These are phyloP conservation scores for Thamnidium elegans DNA, from an alignment of 192 early-diverging fungal species.

Conservation along the genomic window DNA sequence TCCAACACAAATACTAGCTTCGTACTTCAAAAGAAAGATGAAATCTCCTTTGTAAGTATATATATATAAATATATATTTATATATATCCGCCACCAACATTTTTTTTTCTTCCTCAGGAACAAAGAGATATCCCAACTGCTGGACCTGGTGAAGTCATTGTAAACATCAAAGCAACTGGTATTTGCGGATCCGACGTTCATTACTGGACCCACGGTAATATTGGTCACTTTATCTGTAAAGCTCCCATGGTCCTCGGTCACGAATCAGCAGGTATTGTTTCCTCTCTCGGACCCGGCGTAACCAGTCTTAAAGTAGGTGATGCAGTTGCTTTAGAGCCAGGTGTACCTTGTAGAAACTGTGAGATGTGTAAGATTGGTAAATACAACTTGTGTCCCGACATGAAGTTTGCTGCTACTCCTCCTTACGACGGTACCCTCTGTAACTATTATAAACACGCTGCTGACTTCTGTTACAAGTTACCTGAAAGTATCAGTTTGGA, in stretches of 20 bases:
- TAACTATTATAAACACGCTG: constrained; percentile 41
- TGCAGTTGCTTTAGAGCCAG: constrained; percentile 44
- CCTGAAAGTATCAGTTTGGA: constrained; percentile 37
- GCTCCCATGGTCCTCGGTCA: constrained; percentile 46
- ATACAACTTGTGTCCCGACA: constrained; percentile 44
- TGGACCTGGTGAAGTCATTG: constrained; percentile 36
- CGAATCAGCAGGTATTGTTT: constrained; percentile 41
- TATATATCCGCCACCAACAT: not conserved
- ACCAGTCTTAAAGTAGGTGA: constrained; percentile 44
- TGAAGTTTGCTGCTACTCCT: constrained; percentile 46
- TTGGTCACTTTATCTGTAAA: constrained; percentile 34
- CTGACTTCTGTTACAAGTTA: constrained; percentile 46
- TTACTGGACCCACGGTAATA: constrained; percentile 41
- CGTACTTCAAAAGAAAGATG: constrained; percentile 27
- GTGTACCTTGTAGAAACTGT: constrained; percentile 36
- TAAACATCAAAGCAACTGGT: constrained; percentile 43
- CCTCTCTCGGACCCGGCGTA: constrained; percentile 36
- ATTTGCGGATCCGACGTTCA: constrained; percentile 49
- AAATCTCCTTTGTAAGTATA: constrained; percentile 31
- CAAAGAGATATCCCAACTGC: constrained; percentile 27
- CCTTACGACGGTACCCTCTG: constrained; percentile 45
- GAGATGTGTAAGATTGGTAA: constrained; percentile 35
- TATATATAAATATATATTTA: too few relatives aligned
- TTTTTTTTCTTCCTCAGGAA: constrained; percentile 19
- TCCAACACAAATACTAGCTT: constrained; percentile 17